Evolutionary conservation across 2,329 filamentous ascomycete genomes (phyloP).

Genomic region (Cercospora sp.): DNA sequence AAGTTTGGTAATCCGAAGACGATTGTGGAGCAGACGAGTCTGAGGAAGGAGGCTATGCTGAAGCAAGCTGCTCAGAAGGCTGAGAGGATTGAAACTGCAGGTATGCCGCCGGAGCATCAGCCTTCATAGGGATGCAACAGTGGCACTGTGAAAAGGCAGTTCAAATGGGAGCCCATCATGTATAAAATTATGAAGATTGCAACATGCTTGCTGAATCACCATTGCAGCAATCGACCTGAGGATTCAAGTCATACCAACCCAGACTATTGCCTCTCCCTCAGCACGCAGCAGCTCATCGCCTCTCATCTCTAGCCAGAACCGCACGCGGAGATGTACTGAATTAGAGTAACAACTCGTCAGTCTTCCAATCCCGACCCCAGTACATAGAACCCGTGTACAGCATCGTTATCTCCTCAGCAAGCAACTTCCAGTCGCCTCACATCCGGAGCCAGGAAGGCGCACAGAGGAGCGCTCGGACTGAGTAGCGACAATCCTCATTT

Average conservation of each 20-base stretch:
- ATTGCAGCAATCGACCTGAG: background rate
- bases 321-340: background rate
- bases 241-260: background rate
- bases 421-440: background rate
- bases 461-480: background rate
- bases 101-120: constrained; percentile 14
- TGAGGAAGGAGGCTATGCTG: constrained; percentile 29
- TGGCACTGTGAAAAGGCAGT: background rate
- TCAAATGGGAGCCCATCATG: background rate
- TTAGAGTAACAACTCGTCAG: background rate
- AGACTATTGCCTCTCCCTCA: background rate
- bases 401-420: background rate
- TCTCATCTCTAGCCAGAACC: background rate
- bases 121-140: background rate
- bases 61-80: constrained; percentile 19
- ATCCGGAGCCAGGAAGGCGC: background rate
- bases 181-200: background rate
- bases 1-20: constrained; percentile 52
- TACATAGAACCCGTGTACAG: background rate
- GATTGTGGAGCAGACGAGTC: constrained; percentile 39
- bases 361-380: background rate
- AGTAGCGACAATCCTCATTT: background rate
- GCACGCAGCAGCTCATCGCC: background rate
- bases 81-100: constrained; percentile 6
- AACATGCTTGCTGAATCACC: background rate